Evolutionary conservation across 2,329 filamentous ascomycete genomes (phyloP), one percentile per base, ranked within the genome.

Genomic region (Coniella vitis): DNA sequence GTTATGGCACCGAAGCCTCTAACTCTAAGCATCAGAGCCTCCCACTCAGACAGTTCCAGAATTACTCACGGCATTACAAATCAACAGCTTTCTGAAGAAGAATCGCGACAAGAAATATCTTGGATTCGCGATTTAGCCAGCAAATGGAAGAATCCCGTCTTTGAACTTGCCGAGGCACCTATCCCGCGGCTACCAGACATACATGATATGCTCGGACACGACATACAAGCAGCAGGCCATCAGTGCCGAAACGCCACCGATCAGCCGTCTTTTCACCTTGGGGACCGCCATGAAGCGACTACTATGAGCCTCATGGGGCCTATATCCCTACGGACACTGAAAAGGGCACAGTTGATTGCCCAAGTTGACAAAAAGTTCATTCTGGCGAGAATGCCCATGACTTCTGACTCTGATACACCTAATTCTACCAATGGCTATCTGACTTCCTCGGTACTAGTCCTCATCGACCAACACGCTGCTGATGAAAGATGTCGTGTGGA

Each of bases 331-430:
- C 59, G 69, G 4, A 75, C 74, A 0, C 68, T 96, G 8, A 61
- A 64, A 2, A 61, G 66, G 7, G 86, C 87, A 0, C 67, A 77
- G 42, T 71, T 95, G 0, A 76, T 98, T 37, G 75, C 82, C 0
- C 93, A 98, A 60, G 84, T 98, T 1, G 91, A 97, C 62, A 74
- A 71, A 13, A 98, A 98, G 63, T 98, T 95, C 61, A 85, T 98
- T 14, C 68, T 98, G 1, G 72, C 82, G 19, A 84, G 79, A 54
- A 67, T 87, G 43, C 62, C 65, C 0, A 45, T 60, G 3, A 31
- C 25, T 3, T 51, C 39, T 12, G 44, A 5, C 4, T 32, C 62
- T 13, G 45, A 60, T 13, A 20, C 38, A 1, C 21, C 14, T 4
- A n/a, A n/a, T n/a, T n/a, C n/a, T n/a, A n/a, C 29, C 7, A 48